A percentile compares a stretch with the other conserved stretches of the same genome.
These are phyloP conservation scores for Phaeosphaeria sp. DNA, from an alignment of 2,329 filamentous ascomycete genomes.

Conservation along the genomic window DNA sequence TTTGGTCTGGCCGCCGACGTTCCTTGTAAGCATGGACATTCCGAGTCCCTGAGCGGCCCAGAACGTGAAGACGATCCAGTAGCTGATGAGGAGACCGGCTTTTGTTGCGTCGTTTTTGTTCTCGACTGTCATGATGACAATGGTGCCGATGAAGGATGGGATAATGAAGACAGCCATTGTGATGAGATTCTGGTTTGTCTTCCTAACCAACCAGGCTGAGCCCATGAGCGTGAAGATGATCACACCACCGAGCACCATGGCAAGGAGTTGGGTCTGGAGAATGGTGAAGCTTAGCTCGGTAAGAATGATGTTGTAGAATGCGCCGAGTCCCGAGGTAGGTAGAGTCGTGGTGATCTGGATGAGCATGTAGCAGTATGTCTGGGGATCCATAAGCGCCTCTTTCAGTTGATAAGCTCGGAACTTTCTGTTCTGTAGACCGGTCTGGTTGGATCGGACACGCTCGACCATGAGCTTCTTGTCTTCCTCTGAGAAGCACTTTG, in stretches of 20 bases:
- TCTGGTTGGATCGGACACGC: conserved; percentile 55
- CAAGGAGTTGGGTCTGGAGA: conserved; percentile 74
- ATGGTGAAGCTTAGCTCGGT: conserved; percentile 68
- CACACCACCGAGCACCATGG: conserved; percentile 77
- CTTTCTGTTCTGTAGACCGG: conserved; percentile 55
- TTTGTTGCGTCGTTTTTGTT: conserved; percentile 65
- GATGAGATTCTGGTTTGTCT: conserved; percentile 71
- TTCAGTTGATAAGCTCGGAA: conserved; percentile 62
- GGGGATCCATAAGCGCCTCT: conserved; percentile 69
- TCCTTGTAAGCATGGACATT: conserved; percentile 72
- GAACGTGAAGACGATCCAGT: conserved; percentile 80
- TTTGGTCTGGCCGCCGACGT: conserved; percentile 77
- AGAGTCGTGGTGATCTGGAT: conserved; percentile 76
- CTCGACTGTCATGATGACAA: conserved; percentile 72
- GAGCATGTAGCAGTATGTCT: conserved; percentile 62
- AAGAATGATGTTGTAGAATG: conserved; percentile 78
- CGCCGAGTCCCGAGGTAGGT: conserved; percentile 74
- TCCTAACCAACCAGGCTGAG: conserved; percentile 73
- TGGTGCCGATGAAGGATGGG: conserved; percentile 75
- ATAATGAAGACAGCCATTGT: conserved; percentile 71
- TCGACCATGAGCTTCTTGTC: conserved; percentile 66
- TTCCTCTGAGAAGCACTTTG: conserved; percentile 71
- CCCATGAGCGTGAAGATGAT: conserved; percentile 74
- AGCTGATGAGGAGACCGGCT: conserved; percentile 72
- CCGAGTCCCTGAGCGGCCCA: conserved; percentile 75